Evolutionary conservation across 2,329 filamentous ascomycete species (phyloP).

Genomic region (Colletotrichum melonis): DNA sequence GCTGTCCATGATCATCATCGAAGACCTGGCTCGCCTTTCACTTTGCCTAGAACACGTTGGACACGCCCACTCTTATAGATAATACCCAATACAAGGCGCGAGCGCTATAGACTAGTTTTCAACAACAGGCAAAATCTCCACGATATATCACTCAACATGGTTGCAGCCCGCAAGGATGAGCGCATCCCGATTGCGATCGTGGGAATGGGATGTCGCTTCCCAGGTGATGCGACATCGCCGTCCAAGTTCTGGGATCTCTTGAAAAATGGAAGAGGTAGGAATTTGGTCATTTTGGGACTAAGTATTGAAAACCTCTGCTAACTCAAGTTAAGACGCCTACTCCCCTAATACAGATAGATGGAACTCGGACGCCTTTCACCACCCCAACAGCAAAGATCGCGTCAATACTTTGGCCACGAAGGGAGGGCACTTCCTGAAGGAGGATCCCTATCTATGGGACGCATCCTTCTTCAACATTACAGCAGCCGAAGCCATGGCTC

Average conservation of each 20-base stretch:
- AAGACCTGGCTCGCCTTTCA: too few species aligned
- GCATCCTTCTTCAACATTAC: background rate
- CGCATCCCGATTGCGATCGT: background rate
- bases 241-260: background rate
- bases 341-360: background rate
- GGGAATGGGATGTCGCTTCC: background rate
- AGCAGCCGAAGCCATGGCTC: background rate
- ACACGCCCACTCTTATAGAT: background rate
- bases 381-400: background rate
- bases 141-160: background rate
- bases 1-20: too few species aligned
- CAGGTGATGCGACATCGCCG: background rate
- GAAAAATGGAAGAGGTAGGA: background rate
- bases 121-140: background rate
- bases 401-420: background rate
- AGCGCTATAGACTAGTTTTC: background rate
- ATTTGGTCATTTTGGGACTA: too few species aligned
- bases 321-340: too few species aligned
- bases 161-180: background rate
- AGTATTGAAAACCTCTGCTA: background rate
- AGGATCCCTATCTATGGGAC: background rate
- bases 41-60: too few species aligned
- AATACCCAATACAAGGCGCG: too few species aligned
- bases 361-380: background rate
- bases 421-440: background rate